phyloP scores from a whole-genome alignment of 495 filamentous ascomycete species.

The Apodospora peruviana region DNA sequence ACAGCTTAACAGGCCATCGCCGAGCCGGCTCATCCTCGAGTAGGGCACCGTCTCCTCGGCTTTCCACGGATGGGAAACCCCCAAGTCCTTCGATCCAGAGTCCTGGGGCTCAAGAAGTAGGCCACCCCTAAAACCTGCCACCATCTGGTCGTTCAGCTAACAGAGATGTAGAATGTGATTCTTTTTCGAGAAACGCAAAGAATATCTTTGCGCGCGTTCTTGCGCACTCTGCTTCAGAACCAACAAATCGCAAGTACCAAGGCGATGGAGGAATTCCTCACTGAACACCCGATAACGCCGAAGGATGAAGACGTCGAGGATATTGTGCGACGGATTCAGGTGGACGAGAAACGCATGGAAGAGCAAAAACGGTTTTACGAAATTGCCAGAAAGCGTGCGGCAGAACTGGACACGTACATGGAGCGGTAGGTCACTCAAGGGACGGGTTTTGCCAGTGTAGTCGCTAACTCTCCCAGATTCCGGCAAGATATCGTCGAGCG shows the following conservation, averaged over 20 bases:
- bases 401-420: conserved; percentile 96
- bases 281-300: conserved; percentile 56
- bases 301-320: conserved; percentile 81
- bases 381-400: conserved; percentile 82
- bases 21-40: conserved; percentile 27
- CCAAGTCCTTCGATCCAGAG: conserved; percentile 15
- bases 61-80: conserved; percentile 28
- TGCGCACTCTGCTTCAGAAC: conserved; percentile 78
- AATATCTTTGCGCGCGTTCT: conserved; percentile 83
- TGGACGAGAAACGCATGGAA: conserved; percentile 82
- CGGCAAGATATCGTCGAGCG: conserved; percentile 54
- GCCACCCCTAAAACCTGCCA: background rate
- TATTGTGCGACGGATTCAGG: conserved; percentile 67
- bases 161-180: conserved; percentile 38
- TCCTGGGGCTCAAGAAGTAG: conserved; percentile 18
- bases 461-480: conserved; percentile 43
- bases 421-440: conserved; percentile 62
- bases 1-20: conserved; percentile 24
- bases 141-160: background rate
- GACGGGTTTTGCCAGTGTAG: no score
- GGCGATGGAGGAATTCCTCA: conserved; percentile 77
- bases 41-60: conserved; percentile 29
- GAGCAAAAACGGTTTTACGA: conserved; percentile 95
- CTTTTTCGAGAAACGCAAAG: conserved; percentile 88
- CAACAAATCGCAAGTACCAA: conserved; percentile 74